These are phyloP conservation scores for Neolentinus lepideus DNA, from an alignment of 1,284 basidiomycete species.

Conservation along the genomic window DNA sequence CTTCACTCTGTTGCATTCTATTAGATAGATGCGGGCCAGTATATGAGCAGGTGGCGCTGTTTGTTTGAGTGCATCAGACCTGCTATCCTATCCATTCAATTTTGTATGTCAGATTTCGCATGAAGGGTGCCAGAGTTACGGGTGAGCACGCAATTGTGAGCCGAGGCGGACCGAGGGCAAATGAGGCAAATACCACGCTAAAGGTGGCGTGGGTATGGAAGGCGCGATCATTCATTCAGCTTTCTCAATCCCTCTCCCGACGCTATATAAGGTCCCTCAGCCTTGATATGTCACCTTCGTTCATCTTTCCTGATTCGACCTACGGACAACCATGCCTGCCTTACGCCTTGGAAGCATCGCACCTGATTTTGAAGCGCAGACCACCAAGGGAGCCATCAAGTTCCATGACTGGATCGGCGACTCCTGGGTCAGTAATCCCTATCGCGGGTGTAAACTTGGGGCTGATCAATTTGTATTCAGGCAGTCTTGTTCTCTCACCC, in stretches of 20 bases:
- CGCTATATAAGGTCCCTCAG: neutral
- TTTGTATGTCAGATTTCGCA: constrained; percentile 1
- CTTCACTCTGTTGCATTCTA: constrained; percentile 91
- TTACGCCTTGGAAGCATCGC: constrained; percentile 75
- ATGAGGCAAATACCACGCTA: neutral
- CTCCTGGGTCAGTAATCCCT: constrained; percentile 64
- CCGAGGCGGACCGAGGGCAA: neutral
- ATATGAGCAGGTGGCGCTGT: neutral
- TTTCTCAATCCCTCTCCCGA: constrained; percentile 10
- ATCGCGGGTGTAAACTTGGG: neutral
- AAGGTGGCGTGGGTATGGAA: constrained; percentile 35
- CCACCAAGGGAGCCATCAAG: constrained; percentile 69
- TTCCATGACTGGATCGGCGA: constrained; percentile 91
- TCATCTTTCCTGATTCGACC: neutral
- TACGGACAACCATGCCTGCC: constrained; percentile 25
- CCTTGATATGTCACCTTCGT: neutral
- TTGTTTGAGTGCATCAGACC: too few species aligned
- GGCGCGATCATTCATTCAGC: constrained; percentile 30
- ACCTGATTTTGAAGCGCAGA: constrained; percentile 80
- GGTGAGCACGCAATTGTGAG: neutral
- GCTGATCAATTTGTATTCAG: constrained; percentile 24
- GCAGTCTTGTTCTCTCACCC: constrained; percentile 92
- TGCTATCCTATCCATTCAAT: neutral
- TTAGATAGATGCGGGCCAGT: constrained; percentile 26
- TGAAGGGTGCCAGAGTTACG: neutral